Base-by-base conservation (phyloP, 805 yeast species). In the Candida caryicola region DNA sequence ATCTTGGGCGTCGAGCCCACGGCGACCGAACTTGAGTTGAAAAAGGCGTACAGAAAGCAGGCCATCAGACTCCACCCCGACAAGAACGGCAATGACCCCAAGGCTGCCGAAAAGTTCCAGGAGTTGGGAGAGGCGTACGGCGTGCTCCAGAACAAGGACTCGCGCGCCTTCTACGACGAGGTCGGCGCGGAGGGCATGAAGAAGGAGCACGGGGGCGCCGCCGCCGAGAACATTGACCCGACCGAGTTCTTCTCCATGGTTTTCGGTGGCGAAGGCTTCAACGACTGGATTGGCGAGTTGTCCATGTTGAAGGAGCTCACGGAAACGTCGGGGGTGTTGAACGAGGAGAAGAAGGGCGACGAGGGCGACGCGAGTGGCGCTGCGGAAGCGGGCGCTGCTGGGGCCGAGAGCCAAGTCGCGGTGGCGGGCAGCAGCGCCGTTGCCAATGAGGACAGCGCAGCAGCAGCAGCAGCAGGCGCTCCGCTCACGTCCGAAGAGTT, bases 21-120 rank as follows among this genome's bases (percentile, higher is more conserved):
- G 9, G 97, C 97, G 14, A 74, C 85, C 0, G 81, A 81, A 4
- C 69, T 77, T 8, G 95, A 93, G 47, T 86, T 93, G 62, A 93
- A 93, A 63, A 88, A 88, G 59, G 95, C 97, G 0, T 93, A 93
- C 62, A 75, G 99, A 45, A 85, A 85, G 59, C 80, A 81, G 60
- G 98, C 98, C 5, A 84, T 91, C 62, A 73, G 71, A 41, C 85
- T 86, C 35, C 99, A 91, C 60, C 99, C 99, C 1, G 99, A 93
- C 60, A 93, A 93, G 68, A 88, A 91, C 55, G 96, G 95, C n/a
- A 81, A 85, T 53, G 95, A 93, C 58, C 95, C 93, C 29, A 76
- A 77, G 9, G 99, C 99, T 12, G 88, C 91, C 10, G 78, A 76
- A 35, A 81, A 83, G 52, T 93, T 93, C 63, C 96, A 93, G 62